Conservation (phyloP, 345 rosid species). For the Pistacia vera region DNA sequence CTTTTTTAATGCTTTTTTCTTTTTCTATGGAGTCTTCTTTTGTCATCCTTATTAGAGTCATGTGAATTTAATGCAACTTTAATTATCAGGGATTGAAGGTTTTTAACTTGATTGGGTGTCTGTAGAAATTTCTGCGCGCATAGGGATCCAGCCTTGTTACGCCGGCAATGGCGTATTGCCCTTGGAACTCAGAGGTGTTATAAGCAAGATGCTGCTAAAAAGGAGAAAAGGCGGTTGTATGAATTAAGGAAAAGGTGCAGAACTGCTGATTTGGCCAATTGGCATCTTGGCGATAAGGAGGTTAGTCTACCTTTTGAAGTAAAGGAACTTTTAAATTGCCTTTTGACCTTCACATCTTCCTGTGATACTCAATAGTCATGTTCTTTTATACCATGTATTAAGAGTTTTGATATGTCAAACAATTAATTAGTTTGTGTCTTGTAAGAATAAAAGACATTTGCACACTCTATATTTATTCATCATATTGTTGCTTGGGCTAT, state of each 20-base stretch:
- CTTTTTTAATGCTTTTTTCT: slow-evolving; percentile 16
- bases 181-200: slow-evolving; percentile 91
- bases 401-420: neutral
- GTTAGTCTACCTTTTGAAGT: slow-evolving; percentile 33
- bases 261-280: slow-evolving; percentile 42
- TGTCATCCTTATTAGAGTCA: neutral
- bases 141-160: slow-evolving; percentile 83
- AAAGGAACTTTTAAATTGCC: slow-evolving; percentile 14
- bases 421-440: neutral
- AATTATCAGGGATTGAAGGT: slow-evolving; percentile 71
- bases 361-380: no score
- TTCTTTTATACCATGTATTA: neutral
- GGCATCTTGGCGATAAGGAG: slow-evolving; percentile 61
- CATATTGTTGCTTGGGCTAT: slow-evolving; percentile 5
- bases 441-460: slow-evolving; percentile 1
- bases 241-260: slow-evolving; percentile 62
- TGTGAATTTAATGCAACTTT: slow-evolving; percentile 23
- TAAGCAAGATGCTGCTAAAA: slow-evolving; percentile 68
- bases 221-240: slow-evolving; percentile 77
- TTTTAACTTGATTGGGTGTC: slow-evolving; percentile 90
- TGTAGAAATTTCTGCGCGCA: slow-evolving; percentile 73
- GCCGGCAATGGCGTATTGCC: slow-evolving; percentile 88
- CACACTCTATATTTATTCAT: neutral
- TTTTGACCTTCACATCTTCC: neutral
- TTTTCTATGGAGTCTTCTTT: neutral